Conservation (phyloP, 2,329 filamentous ascomycete genomes). For the Rhytidhysteron rufulum region DNA sequence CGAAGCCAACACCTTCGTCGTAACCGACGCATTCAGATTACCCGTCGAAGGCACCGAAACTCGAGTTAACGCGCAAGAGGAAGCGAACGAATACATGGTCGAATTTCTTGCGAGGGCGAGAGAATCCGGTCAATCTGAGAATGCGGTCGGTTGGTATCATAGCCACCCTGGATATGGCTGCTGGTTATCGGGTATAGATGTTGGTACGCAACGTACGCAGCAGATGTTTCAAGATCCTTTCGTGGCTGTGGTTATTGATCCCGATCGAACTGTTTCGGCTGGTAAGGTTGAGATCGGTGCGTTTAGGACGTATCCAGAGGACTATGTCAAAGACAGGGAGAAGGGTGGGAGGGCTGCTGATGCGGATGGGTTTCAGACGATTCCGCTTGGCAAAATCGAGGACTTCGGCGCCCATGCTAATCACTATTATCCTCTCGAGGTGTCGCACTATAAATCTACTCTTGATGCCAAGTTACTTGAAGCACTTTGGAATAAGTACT, state of each 20-base stretch:
- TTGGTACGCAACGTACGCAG: conserved; percentile 79
- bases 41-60: conserved; percentile 99
- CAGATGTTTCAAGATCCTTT: conserved; percentile 87
- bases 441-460: conserved; percentile 91
- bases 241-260: conserved; percentile 92
- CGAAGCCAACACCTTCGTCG: conserved; percentile 76
- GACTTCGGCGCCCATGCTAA: conserved; percentile 92
- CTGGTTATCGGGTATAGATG: conserved; percentile 96
- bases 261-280: conserved; percentile 88
- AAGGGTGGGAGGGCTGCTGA: conserved; percentile 11
- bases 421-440: conserved; percentile 86
- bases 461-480: conserved; percentile 85
- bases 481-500: conserved; percentile 97
- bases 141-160: conserved; percentile 97
- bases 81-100: conserved; percentile 96
- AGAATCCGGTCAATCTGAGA: conserved; percentile 76
- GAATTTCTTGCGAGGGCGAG: conserved; percentile 75
- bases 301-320: conserved; percentile 83
- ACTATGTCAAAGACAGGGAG: conserved; percentile 51
- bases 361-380: conserved; percentile 65
- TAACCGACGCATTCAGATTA: conserved; percentile 89
- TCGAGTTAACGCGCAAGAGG: conserved; percentile 87
- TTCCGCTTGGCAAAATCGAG: conserved; percentile 88
- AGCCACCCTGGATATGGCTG: conserved; percentile 96
- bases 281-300: conserved; percentile 97